These are phyloP conservation scores for Pythium sp. DNA, from an alignment of 352 stramenopile species.

Conservation along the genomic window DNA sequence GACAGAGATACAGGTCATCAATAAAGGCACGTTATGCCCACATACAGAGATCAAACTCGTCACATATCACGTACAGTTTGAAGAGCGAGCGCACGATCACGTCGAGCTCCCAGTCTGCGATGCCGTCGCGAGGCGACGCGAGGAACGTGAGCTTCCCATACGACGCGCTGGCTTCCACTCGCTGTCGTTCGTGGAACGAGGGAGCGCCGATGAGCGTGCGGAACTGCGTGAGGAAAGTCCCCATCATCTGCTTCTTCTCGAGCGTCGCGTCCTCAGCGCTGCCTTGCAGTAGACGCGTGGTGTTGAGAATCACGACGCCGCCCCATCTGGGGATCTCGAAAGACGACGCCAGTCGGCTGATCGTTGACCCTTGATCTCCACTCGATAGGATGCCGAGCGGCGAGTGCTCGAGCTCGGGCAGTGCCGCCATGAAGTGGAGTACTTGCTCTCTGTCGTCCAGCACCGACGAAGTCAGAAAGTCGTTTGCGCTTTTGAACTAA, in stretches of 20 bases:
- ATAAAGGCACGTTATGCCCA: neutral
- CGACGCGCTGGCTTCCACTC: constrained; percentile 14
- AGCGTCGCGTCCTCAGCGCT: neutral
- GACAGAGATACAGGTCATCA: neutral
- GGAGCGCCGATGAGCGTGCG: constrained; percentile 59
- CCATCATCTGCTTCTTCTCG: constrained; percentile 59
- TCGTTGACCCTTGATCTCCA: constrained; percentile 5
- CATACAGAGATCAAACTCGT: neutral
- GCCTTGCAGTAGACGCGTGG: constrained; percentile 11
- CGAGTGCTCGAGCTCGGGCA: constrained; percentile 44
- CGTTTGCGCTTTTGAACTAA: constrained; percentile 79
- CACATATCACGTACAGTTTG: constrained; percentile 24
- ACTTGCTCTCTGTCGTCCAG: constrained; percentile 71
- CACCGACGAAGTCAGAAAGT: constrained; percentile 64
- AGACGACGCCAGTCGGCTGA: constrained; percentile 31
- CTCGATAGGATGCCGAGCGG: constrained; percentile 50
- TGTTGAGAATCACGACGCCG: constrained; percentile 57
- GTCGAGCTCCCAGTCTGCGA: constrained; percentile 78
- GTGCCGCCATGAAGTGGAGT: constrained; percentile 72
- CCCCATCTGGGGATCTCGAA: constrained; percentile 78
- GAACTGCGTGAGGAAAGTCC: constrained; percentile 63
- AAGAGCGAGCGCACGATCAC: constrained; percentile 45
- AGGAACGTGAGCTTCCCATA: constrained; percentile 37
- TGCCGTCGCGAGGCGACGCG: constrained; percentile 40
- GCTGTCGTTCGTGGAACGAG: constrained; percentile 45